Conservation (phyloP, 805 yeast genomes). For the Osmozyma mogii region DNA sequence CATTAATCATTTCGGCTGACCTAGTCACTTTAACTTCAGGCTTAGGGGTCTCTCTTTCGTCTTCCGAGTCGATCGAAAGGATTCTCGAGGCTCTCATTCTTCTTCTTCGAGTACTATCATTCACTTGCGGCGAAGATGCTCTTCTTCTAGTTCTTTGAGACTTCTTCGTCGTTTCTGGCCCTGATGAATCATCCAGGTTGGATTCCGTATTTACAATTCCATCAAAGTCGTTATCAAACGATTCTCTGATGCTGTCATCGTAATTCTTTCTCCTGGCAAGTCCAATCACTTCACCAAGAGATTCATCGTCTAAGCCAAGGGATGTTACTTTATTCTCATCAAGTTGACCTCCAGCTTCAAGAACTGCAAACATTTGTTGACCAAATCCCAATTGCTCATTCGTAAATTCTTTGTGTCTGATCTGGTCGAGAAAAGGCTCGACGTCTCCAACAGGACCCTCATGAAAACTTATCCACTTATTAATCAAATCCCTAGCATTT, state of each 20-base stretch:
- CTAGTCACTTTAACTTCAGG: constrained; percentile 13
- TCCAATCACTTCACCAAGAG: constrained; percentile 8
- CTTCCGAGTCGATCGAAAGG: constrained; percentile 12
- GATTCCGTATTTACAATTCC: constrained; percentile 22
- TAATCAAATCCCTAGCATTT: constrained; percentile 28
- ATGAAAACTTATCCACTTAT: constrained; percentile 30
- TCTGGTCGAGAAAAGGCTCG: constrained; percentile 14
- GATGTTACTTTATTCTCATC: constrained; percentile 4
- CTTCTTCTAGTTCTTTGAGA: constrained; percentile 2
- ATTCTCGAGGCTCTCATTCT: constrained; percentile 1
- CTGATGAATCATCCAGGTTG: constrained; percentile 19
- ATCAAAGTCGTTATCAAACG: constrained; percentile 29
- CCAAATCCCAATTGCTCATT: constrained; percentile 12
- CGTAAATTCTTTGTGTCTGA: constrained; percentile 6
- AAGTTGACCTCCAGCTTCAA: constrained; percentile 5
- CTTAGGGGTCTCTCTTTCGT: constrained; percentile 11
- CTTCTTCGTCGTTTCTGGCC: constrained; percentile 13
- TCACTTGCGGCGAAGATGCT: no score
- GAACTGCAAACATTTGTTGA: constrained; percentile 4
- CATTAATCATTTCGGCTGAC: constrained; percentile 49
- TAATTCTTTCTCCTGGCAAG: constrained; percentile 12
- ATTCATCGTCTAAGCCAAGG: constrained; percentile 5
- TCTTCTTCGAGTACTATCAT: constrained; percentile 2
- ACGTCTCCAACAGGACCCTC: constrained; percentile 11
- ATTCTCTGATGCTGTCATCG: constrained; percentile 10